Evolutionary conservation across 169 alveolate genomes (phyloP).

Genomic region (Plasmodium gallinaceum): DNA sequence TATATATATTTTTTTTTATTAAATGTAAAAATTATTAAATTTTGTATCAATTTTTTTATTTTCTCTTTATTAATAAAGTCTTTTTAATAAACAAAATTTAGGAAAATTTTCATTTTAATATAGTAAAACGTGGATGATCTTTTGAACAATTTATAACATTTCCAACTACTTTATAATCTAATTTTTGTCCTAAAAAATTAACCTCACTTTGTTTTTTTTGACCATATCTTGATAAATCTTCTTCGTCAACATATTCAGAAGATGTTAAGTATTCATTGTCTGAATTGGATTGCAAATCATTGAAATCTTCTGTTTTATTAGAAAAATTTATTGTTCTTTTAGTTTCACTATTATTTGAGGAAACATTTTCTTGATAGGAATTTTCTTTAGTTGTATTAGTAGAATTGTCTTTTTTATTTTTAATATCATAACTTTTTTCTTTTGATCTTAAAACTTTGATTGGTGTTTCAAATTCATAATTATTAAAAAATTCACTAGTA

Average conservation of each 20-base stretch:
- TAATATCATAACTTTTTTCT: conserved; percentile 28
- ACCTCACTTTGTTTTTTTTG: conserved; percentile 56
- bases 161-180: conserved; percentile 55
- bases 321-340: conserved; percentile 50
- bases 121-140: conserved; percentile 46
- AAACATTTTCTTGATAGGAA: conserved; percentile 56
- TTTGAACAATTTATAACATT: conserved; percentile 46
- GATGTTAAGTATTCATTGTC: conserved; percentile 55
- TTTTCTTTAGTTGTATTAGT: conserved; percentile 64
- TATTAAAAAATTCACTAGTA: conserved; percentile 65
- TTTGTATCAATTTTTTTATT: background rate
- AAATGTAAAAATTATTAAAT: background rate
- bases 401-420: conserved; percentile 42
- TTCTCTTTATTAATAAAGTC: background rate
- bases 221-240: conserved; percentile 22
- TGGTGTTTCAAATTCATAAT: conserved; percentile 67
- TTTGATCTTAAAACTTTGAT: conserved; percentile 27
- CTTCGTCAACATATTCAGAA: conserved; percentile 57
- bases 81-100: no score
- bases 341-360: conserved; percentile 67
- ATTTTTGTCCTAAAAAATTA: conserved; percentile 48
- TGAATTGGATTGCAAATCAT: conserved; percentile 39
- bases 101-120: conserved; percentile 10
- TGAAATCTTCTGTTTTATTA: conserved; percentile 60
- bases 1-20: background rate